Conservation (phyloP, 2,329 filamentous ascomycete genomes). For the Colletotrichum phormii region DNA sequence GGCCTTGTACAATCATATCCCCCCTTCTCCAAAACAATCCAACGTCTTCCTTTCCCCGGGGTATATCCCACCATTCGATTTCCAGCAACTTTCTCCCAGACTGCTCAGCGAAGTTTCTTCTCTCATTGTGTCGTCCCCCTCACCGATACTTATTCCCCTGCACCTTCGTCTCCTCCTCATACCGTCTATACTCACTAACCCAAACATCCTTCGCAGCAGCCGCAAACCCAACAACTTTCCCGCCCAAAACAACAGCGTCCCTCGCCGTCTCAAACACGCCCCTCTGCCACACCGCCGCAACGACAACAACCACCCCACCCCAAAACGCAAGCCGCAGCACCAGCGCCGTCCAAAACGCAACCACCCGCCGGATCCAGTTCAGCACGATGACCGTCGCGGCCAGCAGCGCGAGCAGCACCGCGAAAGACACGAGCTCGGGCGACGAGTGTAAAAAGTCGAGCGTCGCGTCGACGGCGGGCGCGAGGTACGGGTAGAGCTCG, state of each 20-base stretch:
- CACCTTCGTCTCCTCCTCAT: constrained; percentile 59
- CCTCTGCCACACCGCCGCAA: constrained; percentile 71
- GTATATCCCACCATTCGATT: constrained; percentile 19
- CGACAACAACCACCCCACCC: constrained; percentile 65
- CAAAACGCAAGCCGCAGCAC: constrained; percentile 73
- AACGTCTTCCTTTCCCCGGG: not conserved
- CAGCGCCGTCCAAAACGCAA: constrained; percentile 83
- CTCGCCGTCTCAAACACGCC: constrained; percentile 73
- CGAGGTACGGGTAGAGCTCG: constrained; percentile 54
- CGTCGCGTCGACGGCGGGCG: constrained; percentile 55
- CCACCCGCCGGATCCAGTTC: constrained; percentile 76
- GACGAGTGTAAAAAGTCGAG: constrained; percentile 49
- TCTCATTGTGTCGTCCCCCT: constrained; percentile 7
- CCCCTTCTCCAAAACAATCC: not conserved
- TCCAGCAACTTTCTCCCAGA: too few relatives aligned
- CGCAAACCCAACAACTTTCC: constrained; percentile 59
- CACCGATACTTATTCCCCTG: constrained; percentile 35
- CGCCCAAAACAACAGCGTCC: constrained; percentile 62
- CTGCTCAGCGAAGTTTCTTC: not conserved
- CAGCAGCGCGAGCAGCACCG: constrained; percentile 65
- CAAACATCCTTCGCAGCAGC: constrained; percentile 65
- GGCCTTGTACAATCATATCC: not conserved
- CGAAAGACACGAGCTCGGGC: constrained; percentile 56
- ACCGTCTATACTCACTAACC: constrained; percentile 67
- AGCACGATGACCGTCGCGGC: constrained; percentile 74